Conservation (phyloP, 805 yeast species). For the Kregervanrija delftensis region DNA sequence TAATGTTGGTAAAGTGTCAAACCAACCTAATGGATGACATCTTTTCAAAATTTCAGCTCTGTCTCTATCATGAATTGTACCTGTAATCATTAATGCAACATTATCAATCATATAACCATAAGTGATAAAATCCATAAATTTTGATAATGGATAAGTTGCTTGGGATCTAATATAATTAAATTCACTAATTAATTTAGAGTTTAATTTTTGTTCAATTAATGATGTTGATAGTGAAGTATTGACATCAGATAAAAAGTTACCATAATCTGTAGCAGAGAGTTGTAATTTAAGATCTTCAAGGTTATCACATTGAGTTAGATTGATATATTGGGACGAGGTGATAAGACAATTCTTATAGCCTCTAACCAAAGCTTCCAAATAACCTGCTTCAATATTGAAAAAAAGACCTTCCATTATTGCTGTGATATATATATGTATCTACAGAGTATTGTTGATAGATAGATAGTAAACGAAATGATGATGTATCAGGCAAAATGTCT, state of each 20-base stretch:
- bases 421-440: too few relatives aligned
- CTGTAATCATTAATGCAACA: constrained; percentile 92
- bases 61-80: constrained; percentile 93
- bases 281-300: constrained; percentile 92
- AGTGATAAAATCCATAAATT: constrained; percentile 86
- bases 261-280: constrained; percentile 93
- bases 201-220: constrained; percentile 73
- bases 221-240: constrained; percentile 81
- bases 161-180: constrained; percentile 82
- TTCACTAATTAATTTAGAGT: constrained; percentile 69
- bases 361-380: constrained; percentile 88
- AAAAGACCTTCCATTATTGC: constrained; percentile 82
- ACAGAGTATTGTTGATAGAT: too few relatives aligned
- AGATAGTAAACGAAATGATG: too few relatives aligned
- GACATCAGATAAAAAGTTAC: constrained; percentile 77
- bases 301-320: constrained; percentile 92
- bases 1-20: constrained; percentile 92
- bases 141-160: constrained; percentile 70
- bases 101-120: constrained; percentile 99
- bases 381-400: constrained; percentile 87
- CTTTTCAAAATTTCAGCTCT: constrained; percentile 79
- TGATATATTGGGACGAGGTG: constrained; percentile 73
- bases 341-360: constrained; percentile 86
- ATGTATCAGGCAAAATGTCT: too few relatives aligned
- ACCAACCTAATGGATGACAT: constrained; percentile 98